These are phyloP conservation scores for Elsinoe necatrix DNA, from an alignment of 2,329 filamentous ascomycete species.

Conservation along the genomic window DNA sequence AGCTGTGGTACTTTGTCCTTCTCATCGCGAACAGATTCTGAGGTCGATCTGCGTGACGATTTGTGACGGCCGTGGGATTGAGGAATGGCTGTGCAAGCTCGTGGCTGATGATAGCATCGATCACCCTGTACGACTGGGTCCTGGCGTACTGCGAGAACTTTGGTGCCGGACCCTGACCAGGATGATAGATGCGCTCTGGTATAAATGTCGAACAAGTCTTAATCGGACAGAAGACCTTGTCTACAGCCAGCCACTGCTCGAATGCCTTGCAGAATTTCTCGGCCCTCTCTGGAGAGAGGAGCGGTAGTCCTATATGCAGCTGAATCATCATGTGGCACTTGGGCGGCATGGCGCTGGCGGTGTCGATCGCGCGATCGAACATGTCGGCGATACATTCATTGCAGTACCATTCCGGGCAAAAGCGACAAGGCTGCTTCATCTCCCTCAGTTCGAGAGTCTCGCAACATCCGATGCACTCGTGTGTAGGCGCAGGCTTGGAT, in stretches of 20 bases:
- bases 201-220: slow-evolving; percentile 44
- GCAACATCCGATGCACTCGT: slow-evolving; percentile 24
- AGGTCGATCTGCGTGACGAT: background rate
- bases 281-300: slow-evolving; percentile 31
- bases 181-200: slow-evolving; percentile 24
- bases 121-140: slow-evolving; percentile 4
- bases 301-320: slow-evolving; percentile 31
- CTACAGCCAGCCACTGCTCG: slow-evolving; percentile 40
- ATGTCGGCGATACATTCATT: slow-evolving; percentile 32
- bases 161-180: background rate
- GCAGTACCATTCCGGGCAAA: slow-evolving; percentile 30
- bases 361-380: slow-evolving; percentile 35
- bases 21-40: background rate
- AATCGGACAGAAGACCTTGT: slow-evolving; percentile 43
- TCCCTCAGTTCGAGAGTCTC: slow-evolving; percentile 17
- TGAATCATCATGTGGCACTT: slow-evolving; percentile 39
- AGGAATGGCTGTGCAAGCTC: background rate
- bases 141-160: background rate
- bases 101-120: background rate
- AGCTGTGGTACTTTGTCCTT: background rate
- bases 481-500: background rate
- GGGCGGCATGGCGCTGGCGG: slow-evolving; percentile 38
- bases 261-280: slow-evolving; percentile 36
- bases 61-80: background rate
- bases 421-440: slow-evolving; percentile 28